Evolutionary conservation across 78 protist genomes (phyloP), one percentile per base, ranked within the genome.

Genomic region (Cavenderia fasciculata): DNA sequence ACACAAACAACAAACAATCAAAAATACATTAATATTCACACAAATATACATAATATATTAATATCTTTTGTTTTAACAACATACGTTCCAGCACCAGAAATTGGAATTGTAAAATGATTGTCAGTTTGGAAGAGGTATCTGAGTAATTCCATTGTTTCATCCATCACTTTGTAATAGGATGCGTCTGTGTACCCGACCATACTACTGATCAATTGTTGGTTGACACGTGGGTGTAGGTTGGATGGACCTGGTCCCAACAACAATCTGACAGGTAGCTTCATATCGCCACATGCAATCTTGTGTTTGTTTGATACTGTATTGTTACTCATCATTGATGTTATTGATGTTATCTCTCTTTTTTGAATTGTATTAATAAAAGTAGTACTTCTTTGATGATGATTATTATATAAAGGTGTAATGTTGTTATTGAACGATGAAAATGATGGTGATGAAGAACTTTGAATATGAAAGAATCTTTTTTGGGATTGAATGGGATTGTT

Each of bases 171-270:
- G 23, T 52, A 43, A 56, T 86, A 93, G 74, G 27, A 36, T 21
- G 71, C 68, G 69, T 86, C 90, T 29, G 91, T 59, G 59, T 93
- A 90, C 4, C 93, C 93, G 34, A 86, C 44, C 95, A 71, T 72
- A 2, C 49, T 57, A 29, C 69, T n/a, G 23, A 36, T 59, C 72
- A 92, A 41, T 36, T 52, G 59, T 33, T 76, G 70, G 40, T 72
- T 59, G 18, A 92, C 92, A 44, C 95, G 90, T 61, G 93, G 92
- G 44, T 75, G 85, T 11, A 89, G 71, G 49, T 92, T 92, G 4
- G 87, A 66, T 23, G 95, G 95, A 2, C 95, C 95, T 33, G 95
- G 95, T 16, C 95, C 95, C 31, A 87, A 63, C 18, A 92, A 69
- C 46, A 77, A 76, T 56, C 92, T 44, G 16, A 74, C 73, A 14